Conservation (phyloP, 2,329 filamentous ascomycete species). For the Didymella sp. region DNA sequence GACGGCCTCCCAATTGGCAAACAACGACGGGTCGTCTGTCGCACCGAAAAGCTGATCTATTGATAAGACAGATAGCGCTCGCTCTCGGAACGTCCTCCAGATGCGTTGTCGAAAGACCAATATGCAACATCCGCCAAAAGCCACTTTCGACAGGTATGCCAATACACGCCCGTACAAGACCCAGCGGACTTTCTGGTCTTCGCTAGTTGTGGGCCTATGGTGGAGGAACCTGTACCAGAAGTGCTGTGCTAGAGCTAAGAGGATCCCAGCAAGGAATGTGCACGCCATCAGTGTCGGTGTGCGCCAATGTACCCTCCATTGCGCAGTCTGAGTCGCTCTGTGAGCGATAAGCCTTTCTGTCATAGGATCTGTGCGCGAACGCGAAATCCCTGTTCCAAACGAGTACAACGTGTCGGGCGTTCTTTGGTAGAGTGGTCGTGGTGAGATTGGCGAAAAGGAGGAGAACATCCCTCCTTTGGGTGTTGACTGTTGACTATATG, state of each 20-base stretch:
- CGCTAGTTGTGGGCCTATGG: slow-evolving; percentile 32
- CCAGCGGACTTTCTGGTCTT: slow-evolving; percentile 41
- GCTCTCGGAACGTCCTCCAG: slow-evolving; percentile 45
- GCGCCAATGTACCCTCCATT: slow-evolving; percentile 50
- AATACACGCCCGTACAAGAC: slow-evolving; percentile 47
- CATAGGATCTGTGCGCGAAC: slow-evolving; percentile 38
- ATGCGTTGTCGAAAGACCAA: slow-evolving; percentile 46
- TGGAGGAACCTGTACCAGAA: slow-evolving; percentile 42
- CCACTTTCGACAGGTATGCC: slow-evolving; percentile 46
- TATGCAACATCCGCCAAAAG: slow-evolving; percentile 43
- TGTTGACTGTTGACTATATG: slow-evolving; percentile 26
- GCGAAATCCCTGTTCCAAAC: slow-evolving; percentile 29
- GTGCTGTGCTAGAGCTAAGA: slow-evolving; percentile 44
- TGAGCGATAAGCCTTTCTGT: slow-evolving; percentile 43
- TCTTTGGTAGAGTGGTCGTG: slow-evolving; percentile 25
- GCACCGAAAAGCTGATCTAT: slow-evolving; percentile 48
- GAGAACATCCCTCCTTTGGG: slow-evolving; percentile 30
- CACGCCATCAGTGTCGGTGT: slow-evolving; percentile 36
- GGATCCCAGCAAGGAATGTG: slow-evolving; percentile 39
- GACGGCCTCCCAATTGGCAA: slow-evolving; percentile 44
- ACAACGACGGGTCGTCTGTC: slow-evolving; percentile 44
- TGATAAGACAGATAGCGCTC: slow-evolving; percentile 42
- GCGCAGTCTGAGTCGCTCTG: slow-evolving; percentile 39
- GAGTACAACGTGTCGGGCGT: slow-evolving; percentile 34
- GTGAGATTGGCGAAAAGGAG: slow-evolving; percentile 19